phyloP scores from a whole-genome alignment of 805 yeast species.

The Candida easanensis region DNA sequence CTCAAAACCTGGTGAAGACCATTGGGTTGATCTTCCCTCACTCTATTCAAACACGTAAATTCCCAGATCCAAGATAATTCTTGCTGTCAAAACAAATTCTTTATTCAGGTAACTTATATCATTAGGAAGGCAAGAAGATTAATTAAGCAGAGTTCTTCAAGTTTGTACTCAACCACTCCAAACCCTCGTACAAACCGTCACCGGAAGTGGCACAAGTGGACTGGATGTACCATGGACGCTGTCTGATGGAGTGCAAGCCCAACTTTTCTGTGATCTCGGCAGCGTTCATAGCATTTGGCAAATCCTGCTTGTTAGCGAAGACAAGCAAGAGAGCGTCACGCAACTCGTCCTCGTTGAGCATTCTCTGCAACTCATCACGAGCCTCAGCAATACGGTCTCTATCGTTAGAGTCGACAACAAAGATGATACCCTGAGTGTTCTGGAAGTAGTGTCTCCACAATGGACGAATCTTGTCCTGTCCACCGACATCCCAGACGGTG shows the following conservation, averaged over 20 bases:
- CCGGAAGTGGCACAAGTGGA: slow-evolving; percentile 99
- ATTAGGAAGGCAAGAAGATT: slow-evolving; percentile 5
- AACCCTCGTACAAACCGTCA: slow-evolving; percentile 97
- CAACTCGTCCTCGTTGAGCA: slow-evolving; percentile 97
- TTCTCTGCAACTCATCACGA: slow-evolving; percentile 96
- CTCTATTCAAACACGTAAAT: neutral
- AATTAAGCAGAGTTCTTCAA: slow-evolving; percentile 62
- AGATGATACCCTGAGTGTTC: slow-evolving; percentile 97
- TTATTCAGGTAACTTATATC: slow-evolving; percentile 9
- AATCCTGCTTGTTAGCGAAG: slow-evolving; percentile 97
- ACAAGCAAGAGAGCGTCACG: slow-evolving; percentile 94
- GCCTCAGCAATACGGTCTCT: slow-evolving; percentile 98
- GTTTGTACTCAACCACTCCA: slow-evolving; percentile 93
- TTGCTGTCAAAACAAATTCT: slow-evolving; percentile 13
- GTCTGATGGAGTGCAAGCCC: slow-evolving; percentile 95
- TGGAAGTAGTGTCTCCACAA: slow-evolving; percentile 99
- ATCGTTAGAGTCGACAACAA: slow-evolving; percentile 96
- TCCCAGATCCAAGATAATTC: neutral
- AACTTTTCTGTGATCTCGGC: slow-evolving; percentile 97
- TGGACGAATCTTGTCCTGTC: slow-evolving; percentile 98
- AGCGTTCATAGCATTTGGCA: slow-evolving; percentile 98
- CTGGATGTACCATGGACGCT: slow-evolving; percentile 99
- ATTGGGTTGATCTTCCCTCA: too few relatives aligned
- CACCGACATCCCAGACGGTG: slow-evolving; percentile 99
- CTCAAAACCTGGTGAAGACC: too few relatives aligned